Conservation (phyloP, 129 eudicot species). For the Heracleum sosnowskyi region DNA sequence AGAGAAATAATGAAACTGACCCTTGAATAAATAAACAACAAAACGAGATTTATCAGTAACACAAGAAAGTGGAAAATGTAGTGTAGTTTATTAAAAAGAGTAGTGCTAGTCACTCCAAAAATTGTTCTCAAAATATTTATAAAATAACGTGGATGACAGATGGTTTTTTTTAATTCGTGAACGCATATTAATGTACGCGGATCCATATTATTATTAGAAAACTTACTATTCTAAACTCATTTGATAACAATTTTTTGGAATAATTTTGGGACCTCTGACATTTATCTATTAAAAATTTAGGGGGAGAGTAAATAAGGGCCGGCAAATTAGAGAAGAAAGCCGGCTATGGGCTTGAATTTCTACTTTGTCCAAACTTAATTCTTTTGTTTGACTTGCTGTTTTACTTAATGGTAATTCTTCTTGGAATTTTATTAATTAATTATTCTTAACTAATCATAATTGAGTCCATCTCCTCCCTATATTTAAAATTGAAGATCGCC, state of each 20-base stretch:
- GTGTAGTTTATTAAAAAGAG: not conserved
- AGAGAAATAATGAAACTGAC: slow-evolving; percentile 4
- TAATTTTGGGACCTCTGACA: too few relatives aligned
- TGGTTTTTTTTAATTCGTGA: too few relatives aligned
- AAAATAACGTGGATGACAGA: too few relatives aligned
- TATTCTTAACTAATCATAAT: not conserved
- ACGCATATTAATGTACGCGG: too few relatives aligned
- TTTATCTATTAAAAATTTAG: too few relatives aligned
- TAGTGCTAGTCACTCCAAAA: too few relatives aligned
- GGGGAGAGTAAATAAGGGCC: slow-evolving; percentile 1
- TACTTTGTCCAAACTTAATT: slow-evolving; percentile 14
- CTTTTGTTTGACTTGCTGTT: slow-evolving; percentile 31
- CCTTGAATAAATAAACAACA: slow-evolving; percentile 12
- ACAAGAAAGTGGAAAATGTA: not conserved
- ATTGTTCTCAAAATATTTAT: too few relatives aligned
- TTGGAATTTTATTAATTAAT: not conserved
- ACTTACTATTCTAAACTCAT: too few relatives aligned
- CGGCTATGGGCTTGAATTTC: slow-evolving; percentile 21
- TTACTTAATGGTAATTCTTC: slow-evolving; percentile 8
- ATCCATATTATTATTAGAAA: too few relatives aligned
- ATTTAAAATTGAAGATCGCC: too few relatives aligned
- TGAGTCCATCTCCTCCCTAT: not conserved
- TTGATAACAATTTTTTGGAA: too few relatives aligned
- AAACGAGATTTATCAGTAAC: slow-evolving; percentile 8
- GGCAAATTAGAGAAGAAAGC: slow-evolving; percentile 16